phyloP scores from a whole-genome alignment of 768 basidiomycete species.

The Mycena sanguinolenta region DNA sequence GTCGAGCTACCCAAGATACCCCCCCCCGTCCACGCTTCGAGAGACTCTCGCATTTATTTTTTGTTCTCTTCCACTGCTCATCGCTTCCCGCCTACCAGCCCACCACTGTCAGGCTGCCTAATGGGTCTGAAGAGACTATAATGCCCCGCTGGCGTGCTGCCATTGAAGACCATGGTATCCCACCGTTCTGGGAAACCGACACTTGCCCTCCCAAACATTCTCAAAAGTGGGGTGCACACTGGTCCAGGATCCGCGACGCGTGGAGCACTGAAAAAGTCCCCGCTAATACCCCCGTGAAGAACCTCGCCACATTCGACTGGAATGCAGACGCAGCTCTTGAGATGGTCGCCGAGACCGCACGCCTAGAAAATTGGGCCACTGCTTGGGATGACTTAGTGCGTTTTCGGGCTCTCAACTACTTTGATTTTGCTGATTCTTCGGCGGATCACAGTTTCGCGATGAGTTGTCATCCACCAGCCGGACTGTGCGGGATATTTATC shows the following conservation, averaged over 20 bases:
- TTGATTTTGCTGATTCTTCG: background rate
- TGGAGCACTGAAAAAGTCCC: background rate
- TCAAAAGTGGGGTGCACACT: background rate
- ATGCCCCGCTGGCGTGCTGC: background rate
- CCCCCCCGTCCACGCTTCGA: background rate
- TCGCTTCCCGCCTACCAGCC: background rate
- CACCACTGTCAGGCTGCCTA: background rate
- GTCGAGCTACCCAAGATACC: background rate
- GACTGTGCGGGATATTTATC: background rate
- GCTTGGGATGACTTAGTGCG: background rate
- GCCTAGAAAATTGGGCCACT: background rate
- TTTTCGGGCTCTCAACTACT: background rate
- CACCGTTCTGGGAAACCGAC: background rate
- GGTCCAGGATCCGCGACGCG: background rate
- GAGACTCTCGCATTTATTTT: background rate
- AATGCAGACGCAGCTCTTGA: background rate
- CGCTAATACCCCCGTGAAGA: background rate
- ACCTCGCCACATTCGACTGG: background rate
- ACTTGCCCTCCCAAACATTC: background rate
- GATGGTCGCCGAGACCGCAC: background rate
- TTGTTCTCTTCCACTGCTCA: background rate
- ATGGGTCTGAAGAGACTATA: background rate
- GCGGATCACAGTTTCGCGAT: background rate
- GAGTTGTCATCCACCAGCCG: background rate
- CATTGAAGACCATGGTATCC: background rate